phyloP scores from a whole-genome alignment of 768 basidiomycete genomes.

The Boletus subparvulus region DNA sequence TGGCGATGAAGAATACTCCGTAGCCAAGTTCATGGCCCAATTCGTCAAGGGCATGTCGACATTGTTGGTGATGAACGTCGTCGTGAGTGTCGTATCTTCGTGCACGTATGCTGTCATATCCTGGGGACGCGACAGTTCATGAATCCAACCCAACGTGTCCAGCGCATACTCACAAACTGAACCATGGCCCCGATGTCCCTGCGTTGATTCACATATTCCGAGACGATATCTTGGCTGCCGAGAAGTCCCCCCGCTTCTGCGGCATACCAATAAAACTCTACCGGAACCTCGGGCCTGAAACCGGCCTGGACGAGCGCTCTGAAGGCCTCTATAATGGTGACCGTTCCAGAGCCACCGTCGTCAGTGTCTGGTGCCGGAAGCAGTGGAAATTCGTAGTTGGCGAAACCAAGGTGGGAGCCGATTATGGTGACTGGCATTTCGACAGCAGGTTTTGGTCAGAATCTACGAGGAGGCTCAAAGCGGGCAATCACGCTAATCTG shows the following conservation, averaged over 20 bases:
- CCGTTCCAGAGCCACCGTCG: slow-evolving; percentile 62
- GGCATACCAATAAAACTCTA: slow-evolving; percentile 87
- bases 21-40: slow-evolving; percentile 35
- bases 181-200: slow-evolving; percentile 51
- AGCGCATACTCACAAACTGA: slow-evolving; percentile 43
- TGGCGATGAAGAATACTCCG: slow-evolving; percentile 25
- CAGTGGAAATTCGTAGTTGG: slow-evolving; percentile 39
- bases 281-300: slow-evolving; percentile 61
- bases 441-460: background rate
- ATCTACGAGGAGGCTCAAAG: slow-evolving; percentile 17
- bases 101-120: slow-evolving; percentile 41
- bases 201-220: slow-evolving; percentile 45
- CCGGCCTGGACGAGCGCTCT: slow-evolving; percentile 66
- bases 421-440: slow-evolving; percentile 35
- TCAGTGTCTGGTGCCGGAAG: slow-evolving; percentile 51
- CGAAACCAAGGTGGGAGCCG: slow-evolving; percentile 45
- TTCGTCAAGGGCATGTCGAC: slow-evolving; percentile 48
- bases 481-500: slow-evolving; percentile 26
- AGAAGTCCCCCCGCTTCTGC: slow-evolving; percentile 51
- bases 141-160: slow-evolving; percentile 24
- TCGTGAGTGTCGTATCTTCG: slow-evolving; percentile 2
- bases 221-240: slow-evolving; percentile 48
- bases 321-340: slow-evolving; percentile 78
- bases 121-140: background rate
- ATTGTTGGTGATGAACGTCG: slow-evolving; percentile 33